A percentile compares a stretch with the other conserved stretches of the same genome.
Conservation (phyloP, 306 rosid species). For the Castanospermum australe region DNA sequence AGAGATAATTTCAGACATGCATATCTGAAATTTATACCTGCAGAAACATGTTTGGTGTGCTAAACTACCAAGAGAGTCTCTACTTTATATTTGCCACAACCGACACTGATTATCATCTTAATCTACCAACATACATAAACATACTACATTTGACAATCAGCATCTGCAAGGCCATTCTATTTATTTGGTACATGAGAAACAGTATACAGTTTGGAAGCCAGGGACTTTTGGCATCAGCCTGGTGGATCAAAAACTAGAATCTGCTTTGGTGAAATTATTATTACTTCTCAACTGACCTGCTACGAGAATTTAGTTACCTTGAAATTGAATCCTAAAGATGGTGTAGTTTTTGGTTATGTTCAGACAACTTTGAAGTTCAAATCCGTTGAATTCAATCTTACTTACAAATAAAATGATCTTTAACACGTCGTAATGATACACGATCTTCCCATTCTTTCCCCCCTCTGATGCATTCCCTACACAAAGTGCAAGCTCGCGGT, state of each 20-base stretch:
- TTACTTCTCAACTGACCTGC: neutral
- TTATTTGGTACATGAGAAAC: neutral
- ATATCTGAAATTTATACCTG: neutral
- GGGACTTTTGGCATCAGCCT: neutral
- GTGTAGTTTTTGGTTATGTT: neutral
- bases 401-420: slow-evolving; percentile 95
- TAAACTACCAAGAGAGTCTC: neutral
- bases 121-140: slow-evolving; percentile 2
- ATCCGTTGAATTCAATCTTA: slow-evolving; percentile 24
- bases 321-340: slow-evolving; percentile 2
- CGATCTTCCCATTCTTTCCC: slow-evolving; percentile 88
- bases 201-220: neutral
- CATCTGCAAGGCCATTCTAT: neutral
- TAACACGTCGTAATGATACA: slow-evolving; percentile 73
- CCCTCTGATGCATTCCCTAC: slow-evolving; percentile 96
- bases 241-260: neutral
- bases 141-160: neutral
- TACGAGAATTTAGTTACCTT: neutral
- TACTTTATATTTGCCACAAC: neutral
- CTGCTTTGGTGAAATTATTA: neutral
- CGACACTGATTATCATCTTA: neutral
- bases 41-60: neutral
- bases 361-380: neutral
- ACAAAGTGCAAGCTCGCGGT: slow-evolving; percentile 83
- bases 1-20: neutral